Conservation (phyloP, 202 grass and related monocot genomes). For the Musa balbisiana region DNA sequence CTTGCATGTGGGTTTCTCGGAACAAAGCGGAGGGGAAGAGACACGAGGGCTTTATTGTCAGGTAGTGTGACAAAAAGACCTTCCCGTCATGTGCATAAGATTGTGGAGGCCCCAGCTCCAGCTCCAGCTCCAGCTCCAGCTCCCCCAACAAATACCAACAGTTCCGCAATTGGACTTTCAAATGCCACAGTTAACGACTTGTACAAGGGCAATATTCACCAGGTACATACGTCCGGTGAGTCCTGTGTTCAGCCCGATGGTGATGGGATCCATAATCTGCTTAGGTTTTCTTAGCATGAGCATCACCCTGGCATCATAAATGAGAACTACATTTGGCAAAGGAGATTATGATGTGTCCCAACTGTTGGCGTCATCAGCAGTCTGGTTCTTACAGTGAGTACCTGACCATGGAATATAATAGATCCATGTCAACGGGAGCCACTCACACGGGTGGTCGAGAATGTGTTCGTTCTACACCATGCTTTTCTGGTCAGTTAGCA, state of each 20-base stretch:
- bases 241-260: neutral
- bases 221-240: neutral
- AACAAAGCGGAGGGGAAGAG: conserved; percentile 50
- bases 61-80: conserved; percentile 44
- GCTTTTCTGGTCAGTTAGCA: neutral
- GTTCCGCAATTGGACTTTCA: neutral
- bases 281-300: neutral
- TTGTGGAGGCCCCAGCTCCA: conserved; percentile 22
- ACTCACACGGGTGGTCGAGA: neutral
- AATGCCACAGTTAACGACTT: neutral
- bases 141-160: neutral
- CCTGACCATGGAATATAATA: too few relatives aligned
- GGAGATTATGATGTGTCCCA: neutral
- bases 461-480: neutral
- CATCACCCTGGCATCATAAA: neutral
- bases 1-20: conserved; percentile 84
- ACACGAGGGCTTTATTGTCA: conserved; percentile 37
- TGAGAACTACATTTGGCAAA: neutral
- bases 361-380: neutral
- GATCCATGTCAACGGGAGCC: neutral
- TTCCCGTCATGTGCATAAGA: conserved; percentile 38
- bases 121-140: neutral
- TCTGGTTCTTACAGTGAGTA: neutral
- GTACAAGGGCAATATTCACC: too few relatives aligned
- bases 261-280: neutral